Evolutionary conservation across 768 basidiomycete species (phyloP), one percentile per base, ranked within the genome.

Genomic region (Suillus alpinus): DNA sequence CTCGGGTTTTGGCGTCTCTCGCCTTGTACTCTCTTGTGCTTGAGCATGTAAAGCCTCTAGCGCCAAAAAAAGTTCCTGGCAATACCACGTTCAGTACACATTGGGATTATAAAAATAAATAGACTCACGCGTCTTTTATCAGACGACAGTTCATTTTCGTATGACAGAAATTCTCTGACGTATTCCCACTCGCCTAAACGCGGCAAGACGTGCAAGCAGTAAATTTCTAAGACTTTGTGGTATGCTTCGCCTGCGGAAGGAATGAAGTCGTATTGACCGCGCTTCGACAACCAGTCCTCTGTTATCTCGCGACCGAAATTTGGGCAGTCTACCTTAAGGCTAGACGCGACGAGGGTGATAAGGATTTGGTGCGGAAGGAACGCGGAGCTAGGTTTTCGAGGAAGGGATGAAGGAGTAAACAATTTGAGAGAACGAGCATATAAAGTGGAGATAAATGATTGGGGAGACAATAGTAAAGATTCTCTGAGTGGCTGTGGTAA

Each of bases 181-280:
- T 92, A 91, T 20, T 87, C 86, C 92, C 92, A 94, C 67, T 91
- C 86, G 52, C 83, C 84, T 31, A 94, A 70, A 51, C 83, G 83
- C 0, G 92, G 89, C 39, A 94, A 73, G 39, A 94, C 75, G 60
- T 87, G 85, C 16, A 92, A 75, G 66, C 85, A 86, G 72, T 94
- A 94, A 12, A 91, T 71, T 64, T 92, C 91, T 50, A 94, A 68
- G 9, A 92, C 81, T 68, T 89, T 91, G 58, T 83, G 83, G 65
- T 94, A 93, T 18, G 83, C 86, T 51, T 84, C 83, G 13, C 72
- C 78, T 3, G 78, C 76, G 0, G 76, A 68, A 6, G 63, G 56
- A 23, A 62, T 36, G 39, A 58, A 61, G 46, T 72, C 71, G 16
- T 73, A 72, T 36, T 80, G 78, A 20, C 80, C 80, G 41, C 88